phyloP scores from a whole-genome alignment of 2,329 filamentous ascomycete species.

The Neofusicoccum sp. region DNA sequence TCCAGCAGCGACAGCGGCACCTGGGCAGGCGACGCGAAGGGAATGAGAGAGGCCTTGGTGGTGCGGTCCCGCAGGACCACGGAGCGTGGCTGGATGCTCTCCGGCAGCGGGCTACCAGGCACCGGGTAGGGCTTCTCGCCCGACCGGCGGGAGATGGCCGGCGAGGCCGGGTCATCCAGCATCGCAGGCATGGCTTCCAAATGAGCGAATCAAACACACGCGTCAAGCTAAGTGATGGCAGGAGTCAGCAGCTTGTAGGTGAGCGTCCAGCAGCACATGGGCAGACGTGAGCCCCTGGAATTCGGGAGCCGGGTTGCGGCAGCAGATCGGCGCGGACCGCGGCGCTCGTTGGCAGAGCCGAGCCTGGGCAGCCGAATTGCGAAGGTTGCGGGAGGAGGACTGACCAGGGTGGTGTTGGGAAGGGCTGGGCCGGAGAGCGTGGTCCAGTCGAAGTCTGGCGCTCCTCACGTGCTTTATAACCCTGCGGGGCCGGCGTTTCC shows the following conservation, averaged over 20 bases:
- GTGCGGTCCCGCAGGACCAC: slow-evolving; percentile 81
- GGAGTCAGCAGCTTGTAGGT: neutral
- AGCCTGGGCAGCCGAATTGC: neutral
- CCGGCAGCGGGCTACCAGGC: slow-evolving; percentile 62
- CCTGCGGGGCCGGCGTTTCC: neutral
- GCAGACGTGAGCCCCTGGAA: neutral
- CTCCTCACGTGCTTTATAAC: neutral
- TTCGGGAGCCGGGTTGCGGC: neutral
- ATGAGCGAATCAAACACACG: neutral
- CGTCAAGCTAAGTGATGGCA: neutral
- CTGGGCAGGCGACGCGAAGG: slow-evolving; percentile 72
- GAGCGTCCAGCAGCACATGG: neutral
- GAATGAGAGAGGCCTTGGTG: slow-evolving; percentile 79
- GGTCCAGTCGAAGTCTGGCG: slow-evolving; percentile 1
- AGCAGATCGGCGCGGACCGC: neutral
- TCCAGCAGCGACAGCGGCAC: slow-evolving; percentile 72
- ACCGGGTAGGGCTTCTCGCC: slow-evolving; percentile 65
- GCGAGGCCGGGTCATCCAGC: slow-evolving; percentile 71
- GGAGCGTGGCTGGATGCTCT: slow-evolving; percentile 68
- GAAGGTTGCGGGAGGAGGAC: neutral
- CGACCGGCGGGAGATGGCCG: slow-evolving; percentile 68
- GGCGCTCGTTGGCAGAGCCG: neutral
- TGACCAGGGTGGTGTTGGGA: slow-evolving; percentile 5
- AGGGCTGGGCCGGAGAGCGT: neutral
- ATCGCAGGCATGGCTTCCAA: slow-evolving; percentile 65